Evolutionary conservation across 805 yeast genomes (phyloP).

Genomic region (Saccharomycopsis vini): DNA sequence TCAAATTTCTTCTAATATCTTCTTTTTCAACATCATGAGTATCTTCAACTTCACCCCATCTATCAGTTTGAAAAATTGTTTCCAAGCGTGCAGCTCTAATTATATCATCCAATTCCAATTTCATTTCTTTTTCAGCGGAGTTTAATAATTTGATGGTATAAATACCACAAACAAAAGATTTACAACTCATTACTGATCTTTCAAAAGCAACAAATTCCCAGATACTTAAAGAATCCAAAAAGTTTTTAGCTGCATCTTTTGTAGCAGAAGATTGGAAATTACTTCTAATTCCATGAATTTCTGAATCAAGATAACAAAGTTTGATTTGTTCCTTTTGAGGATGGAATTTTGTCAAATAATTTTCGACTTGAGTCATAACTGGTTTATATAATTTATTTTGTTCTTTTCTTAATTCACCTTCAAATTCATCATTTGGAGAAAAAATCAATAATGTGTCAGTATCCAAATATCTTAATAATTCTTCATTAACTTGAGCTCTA

Average conservation of each 20-base stretch:
- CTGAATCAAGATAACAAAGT: slow-evolving; percentile 67
- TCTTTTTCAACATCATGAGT: slow-evolving; percentile 96
- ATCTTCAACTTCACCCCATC: slow-evolving; percentile 99
- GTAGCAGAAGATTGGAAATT: slow-evolving; percentile 59
- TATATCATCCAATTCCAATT: slow-evolving; percentile 48
- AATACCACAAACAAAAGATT: slow-evolving; percentile 79
- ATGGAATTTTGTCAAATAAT: slow-evolving; percentile 36
- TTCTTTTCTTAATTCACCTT: slow-evolving; percentile 69
- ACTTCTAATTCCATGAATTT: slow-evolving; percentile 71
- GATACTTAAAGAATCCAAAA: slow-evolving; percentile 51
- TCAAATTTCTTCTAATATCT: slow-evolving; percentile 74
- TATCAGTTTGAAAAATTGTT: slow-evolving; percentile 70
- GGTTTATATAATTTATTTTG: slow-evolving; percentile 77
- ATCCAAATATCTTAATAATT: slow-evolving; percentile 74
- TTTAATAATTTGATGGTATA: slow-evolving; percentile 25
- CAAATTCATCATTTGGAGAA: slow-evolving; percentile 72
- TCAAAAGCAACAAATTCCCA: slow-evolving; percentile 88
- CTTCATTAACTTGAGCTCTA: slow-evolving; percentile 43
- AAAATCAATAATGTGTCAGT: slow-evolving; percentile 89
- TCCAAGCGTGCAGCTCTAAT: slow-evolving; percentile 76
- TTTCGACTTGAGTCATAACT: slow-evolving; percentile 57
- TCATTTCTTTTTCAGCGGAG: slow-evolving; percentile 23
- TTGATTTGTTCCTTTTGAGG: slow-evolving; percentile 27
- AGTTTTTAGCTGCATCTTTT: slow-evolving; percentile 51
- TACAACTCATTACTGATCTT: slow-evolving; percentile 75